Conservation (phyloP, 352 stramenopile species). For the Globisporangium recalcitrans region DNA sequence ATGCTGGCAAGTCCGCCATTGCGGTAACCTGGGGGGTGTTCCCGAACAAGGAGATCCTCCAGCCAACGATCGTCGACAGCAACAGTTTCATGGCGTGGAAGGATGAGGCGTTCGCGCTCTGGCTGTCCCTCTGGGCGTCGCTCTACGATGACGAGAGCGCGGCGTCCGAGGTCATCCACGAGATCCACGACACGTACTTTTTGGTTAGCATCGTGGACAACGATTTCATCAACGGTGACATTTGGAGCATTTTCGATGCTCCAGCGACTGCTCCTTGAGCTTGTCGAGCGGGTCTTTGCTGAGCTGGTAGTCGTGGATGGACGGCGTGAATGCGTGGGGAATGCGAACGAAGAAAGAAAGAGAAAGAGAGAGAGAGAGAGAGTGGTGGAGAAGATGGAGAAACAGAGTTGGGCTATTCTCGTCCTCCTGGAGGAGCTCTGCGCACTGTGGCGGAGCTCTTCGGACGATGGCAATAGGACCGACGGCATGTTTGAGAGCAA, state of each 20-base stretch:
- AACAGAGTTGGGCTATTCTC: slow-evolving; percentile 17
- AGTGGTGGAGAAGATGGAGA: slow-evolving; percentile 10
- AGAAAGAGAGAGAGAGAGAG: slow-evolving; percentile 10
- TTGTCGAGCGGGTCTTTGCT: background rate
- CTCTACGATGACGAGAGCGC: slow-evolving; percentile 91
- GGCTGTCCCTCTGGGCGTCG: slow-evolving; percentile 94
- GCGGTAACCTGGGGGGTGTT: slow-evolving; percentile 98
- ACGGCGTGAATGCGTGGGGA: background rate
- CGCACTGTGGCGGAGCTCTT: slow-evolving; percentile 16
- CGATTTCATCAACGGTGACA: slow-evolving; percentile 90
- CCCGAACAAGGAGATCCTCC: slow-evolving; percentile 94
- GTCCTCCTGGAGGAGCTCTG: slow-evolving; percentile 34
- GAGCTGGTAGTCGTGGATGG: background rate
- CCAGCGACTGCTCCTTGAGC: slow-evolving; percentile 11
- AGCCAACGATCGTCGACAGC: slow-evolving; percentile 98
- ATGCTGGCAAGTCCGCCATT: slow-evolving; percentile 87
- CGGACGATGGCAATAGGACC: slow-evolving; percentile 29
- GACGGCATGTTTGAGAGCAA: background rate
- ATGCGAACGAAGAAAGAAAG: slow-evolving; percentile 9
- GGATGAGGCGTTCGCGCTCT: slow-evolving; percentile 97
- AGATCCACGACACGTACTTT: slow-evolving; percentile 96
- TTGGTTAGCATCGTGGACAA: slow-evolving; percentile 99
- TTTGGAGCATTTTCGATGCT: slow-evolving; percentile 73
- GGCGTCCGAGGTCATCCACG: slow-evolving; percentile 90
- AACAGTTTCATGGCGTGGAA: slow-evolving; percentile 95